Evolutionary conservation across 306 rosid species (phyloP).

Genomic region (Gynostemma pentaphyllum): DNA sequence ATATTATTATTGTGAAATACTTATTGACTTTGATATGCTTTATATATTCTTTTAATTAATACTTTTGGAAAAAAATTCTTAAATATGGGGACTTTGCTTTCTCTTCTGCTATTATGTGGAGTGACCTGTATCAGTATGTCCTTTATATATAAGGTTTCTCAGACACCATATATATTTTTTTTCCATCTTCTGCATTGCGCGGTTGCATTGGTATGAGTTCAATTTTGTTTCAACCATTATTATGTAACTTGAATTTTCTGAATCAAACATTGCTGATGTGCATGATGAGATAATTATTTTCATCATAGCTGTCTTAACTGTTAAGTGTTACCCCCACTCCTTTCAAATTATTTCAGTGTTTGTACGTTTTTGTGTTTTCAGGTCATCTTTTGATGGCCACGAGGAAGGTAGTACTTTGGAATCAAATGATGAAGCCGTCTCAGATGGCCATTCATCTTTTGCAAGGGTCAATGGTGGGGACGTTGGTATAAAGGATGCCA

Average conservation of each 20-base stretch:
- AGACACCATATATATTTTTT: not conserved
- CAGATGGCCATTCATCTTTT: conserved; percentile 38
- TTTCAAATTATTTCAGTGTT: not conserved
- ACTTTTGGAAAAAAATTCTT: not conserved
- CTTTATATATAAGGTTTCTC: not conserved
- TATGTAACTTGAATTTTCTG: not conserved
- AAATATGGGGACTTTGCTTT: not conserved
- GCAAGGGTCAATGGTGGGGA: conserved; percentile 46
- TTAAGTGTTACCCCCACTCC: not conserved
- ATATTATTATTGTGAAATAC: not conserved
- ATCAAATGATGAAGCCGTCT: conserved; percentile 41
- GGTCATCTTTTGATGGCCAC: conserved; percentile 68
- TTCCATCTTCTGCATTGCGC: not conserved
- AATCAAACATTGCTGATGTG: not conserved
- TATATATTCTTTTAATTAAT: not conserved
- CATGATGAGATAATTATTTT: not conserved
- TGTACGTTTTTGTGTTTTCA: conserved; percentile 26
- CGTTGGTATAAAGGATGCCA: conserved; percentile 37
- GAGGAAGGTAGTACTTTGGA: conserved; percentile 61
- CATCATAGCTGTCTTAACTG: not conserved
- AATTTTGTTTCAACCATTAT: not conserved
- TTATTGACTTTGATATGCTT: not conserved
- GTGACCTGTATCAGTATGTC: not conserved
- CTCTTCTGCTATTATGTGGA: not conserved
- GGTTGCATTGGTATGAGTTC: not conserved